Percentiles rank a stretch among this genome's conserved stretches.
phyloP scores from a whole-genome alignment of 768 basidiomycete species.

The Hortiboletus campestris region DNA sequence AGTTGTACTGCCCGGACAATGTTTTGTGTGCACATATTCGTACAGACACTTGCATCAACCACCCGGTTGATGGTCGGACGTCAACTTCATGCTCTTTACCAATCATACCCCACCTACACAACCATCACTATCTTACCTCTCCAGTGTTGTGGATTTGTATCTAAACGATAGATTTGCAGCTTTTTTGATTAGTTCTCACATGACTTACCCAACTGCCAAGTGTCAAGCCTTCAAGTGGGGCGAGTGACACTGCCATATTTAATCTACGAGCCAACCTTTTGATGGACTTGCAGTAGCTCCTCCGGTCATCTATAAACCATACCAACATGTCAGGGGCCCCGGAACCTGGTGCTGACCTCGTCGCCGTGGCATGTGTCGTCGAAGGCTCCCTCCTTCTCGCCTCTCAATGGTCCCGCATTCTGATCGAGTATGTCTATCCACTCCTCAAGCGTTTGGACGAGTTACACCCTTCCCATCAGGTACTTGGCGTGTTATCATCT shows the following conservation, averaged over 20 bases:
- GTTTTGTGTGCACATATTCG: conserved; percentile 1
- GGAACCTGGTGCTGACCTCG: conserved; percentile 27
- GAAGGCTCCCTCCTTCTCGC: conserved; percentile 59
- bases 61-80: neutral
- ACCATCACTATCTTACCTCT: conserved; percentile 13
- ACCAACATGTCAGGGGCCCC: conserved; percentile 19
- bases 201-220: no score
- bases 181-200: conserved; percentile 7
- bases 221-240: no score
- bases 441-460: conserved; percentile 54
- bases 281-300: neutral
- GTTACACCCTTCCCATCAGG: conserved; percentile 37
- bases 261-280: neutral
- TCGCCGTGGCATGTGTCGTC: conserved; percentile 56
- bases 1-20: conserved; percentile 6
- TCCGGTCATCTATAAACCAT: neutral
- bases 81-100: neutral
- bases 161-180: conserved; percentile 3
- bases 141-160: conserved; percentile 8
- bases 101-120: conserved; percentile 16
- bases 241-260: neutral
- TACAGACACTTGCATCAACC: conserved; percentile 3
- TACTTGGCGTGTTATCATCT: conserved; percentile 18
- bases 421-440: conserved; percentile 47
- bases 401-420: conserved; percentile 48